Conservation (phyloP, 2,329 filamentous ascomycete genomes). For the Colletotrichum sansevieriae region DNA sequence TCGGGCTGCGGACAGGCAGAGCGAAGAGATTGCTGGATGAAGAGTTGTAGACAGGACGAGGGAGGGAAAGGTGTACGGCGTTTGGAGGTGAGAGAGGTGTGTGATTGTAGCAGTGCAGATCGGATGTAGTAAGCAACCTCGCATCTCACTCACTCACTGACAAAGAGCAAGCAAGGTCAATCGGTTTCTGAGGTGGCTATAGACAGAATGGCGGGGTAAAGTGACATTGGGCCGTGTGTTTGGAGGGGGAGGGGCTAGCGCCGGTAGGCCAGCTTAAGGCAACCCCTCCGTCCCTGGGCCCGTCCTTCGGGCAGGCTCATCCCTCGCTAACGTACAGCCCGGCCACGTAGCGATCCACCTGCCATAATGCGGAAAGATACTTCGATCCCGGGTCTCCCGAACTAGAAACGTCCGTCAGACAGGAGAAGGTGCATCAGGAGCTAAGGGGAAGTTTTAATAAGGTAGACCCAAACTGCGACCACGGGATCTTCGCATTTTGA, state of each 20-base stretch:
- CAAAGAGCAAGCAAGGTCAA: slow-evolving; percentile 2
- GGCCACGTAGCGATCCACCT: slow-evolving; percentile 21
- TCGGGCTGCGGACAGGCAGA: not conserved
- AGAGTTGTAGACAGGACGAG: slow-evolving; percentile 12
- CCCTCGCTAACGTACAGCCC: slow-evolving; percentile 17
- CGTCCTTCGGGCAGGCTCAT: slow-evolving; percentile 1
- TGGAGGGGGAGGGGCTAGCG: slow-evolving; percentile 26
- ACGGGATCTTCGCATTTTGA: no score
- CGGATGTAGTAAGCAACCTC: slow-evolving; percentile 18
- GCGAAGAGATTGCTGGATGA: not conserved
- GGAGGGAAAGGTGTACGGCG: not conserved
- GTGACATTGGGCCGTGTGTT: slow-evolving; percentile 26
- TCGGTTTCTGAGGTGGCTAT: slow-evolving; percentile 3
- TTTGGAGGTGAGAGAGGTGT: slow-evolving; percentile 14
- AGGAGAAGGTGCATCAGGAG: slow-evolving; percentile 6
- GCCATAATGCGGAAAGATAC: slow-evolving; percentile 12
- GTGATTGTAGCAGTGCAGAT: slow-evolving; percentile 4
- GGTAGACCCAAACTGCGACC: slow-evolving; percentile 23
- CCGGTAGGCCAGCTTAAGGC: slow-evolving; percentile 13
- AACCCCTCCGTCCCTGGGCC: not conserved
- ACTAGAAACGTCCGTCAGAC: slow-evolving; percentile 5
- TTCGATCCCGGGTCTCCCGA: slow-evolving; percentile 17
- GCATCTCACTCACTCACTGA: not conserved
- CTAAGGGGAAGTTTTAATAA: slow-evolving; percentile 22
- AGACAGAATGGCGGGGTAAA: slow-evolving; percentile 23